phyloP scores from a whole-genome alignment of 345 rosid species.

The Aquilaria sinensis region DNA sequence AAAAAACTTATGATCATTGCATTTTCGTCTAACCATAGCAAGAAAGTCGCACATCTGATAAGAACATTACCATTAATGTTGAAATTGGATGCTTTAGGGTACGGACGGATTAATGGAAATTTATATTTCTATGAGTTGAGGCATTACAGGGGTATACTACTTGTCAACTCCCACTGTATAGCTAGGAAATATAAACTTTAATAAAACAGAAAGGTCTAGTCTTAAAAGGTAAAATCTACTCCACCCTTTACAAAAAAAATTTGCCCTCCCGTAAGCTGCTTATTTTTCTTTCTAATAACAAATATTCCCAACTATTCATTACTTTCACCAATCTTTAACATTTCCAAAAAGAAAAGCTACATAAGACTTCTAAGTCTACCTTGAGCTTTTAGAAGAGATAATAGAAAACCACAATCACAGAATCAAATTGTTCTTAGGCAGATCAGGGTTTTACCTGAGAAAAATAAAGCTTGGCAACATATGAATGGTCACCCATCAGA shows the following conservation, averaged over 20 bases:
- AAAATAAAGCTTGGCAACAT: slow-evolving; percentile 72
- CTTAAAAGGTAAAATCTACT: too few species aligned
- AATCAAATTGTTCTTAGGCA: too few species aligned
- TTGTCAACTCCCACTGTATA: background rate
- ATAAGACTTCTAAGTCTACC: too few species aligned
- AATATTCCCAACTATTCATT: slow-evolving; percentile 3
- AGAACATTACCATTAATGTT: background rate
- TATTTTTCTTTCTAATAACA: background rate
- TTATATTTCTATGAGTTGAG: background rate
- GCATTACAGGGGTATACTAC: background rate
- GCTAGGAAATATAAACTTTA: slow-evolving; percentile 2
- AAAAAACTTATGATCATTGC: background rate
- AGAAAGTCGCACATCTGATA: background rate
- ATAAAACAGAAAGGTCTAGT: background rate
- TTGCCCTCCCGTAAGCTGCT: background rate
- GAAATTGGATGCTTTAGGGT: too few species aligned
- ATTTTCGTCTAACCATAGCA: background rate
- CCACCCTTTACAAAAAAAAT: background rate
- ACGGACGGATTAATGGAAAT: background rate
- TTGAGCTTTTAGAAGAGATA: too few species aligned
- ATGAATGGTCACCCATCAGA: slow-evolving; percentile 60
- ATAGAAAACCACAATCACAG: too few species aligned
- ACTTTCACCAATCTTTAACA: too few species aligned
- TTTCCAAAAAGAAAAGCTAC: too few species aligned
- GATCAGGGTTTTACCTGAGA: slow-evolving; percentile 42